These are phyloP conservation scores for Pascua guehoae DNA, from an alignment of 1,284 basidiomycete species.

Conservation along the genomic window DNA sequence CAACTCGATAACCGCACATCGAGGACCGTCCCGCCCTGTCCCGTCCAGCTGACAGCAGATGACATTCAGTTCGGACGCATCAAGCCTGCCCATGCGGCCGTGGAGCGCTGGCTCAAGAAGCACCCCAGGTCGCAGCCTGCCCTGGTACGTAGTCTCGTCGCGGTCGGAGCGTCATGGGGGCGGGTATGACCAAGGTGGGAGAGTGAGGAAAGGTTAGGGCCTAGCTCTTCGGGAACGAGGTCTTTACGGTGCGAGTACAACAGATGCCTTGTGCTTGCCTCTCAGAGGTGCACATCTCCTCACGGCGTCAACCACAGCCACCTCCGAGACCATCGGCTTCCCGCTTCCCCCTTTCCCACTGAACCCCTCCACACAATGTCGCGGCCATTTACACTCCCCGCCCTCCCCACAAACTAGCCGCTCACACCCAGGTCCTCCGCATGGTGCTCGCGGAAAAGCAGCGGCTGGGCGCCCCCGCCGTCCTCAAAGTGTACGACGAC, in stretches of 20 bases:
- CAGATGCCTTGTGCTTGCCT: background rate
- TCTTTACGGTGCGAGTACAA: background rate
- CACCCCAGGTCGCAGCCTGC: constrained; percentile 43
- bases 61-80: constrained; percentile 27
- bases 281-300: background rate
- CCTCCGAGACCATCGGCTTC: too few relatives aligned
- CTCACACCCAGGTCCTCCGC: constrained; percentile 23
- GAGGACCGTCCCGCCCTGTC: background rate
- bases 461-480: constrained; percentile 9
- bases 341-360: too few relatives aligned
- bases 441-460: constrained; percentile 30
- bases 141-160: constrained; percentile 9
- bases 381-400: background rate
- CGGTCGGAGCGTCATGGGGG: background rate
- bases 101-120: constrained; percentile 37
- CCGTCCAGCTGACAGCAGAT: constrained; percentile 19
- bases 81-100: constrained; percentile 25
- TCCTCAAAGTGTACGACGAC: constrained; percentile 23
- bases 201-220: background rate
- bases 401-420: background rate
- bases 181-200: background rate
- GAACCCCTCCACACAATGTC: background rate
- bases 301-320: too few relatives aligned
- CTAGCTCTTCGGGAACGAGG: too few relatives aligned
- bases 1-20: background rate